phyloP scores from a whole-genome alignment of 495 filamentous ascomycete genomes.

The Bombardia bombarda region DNA sequence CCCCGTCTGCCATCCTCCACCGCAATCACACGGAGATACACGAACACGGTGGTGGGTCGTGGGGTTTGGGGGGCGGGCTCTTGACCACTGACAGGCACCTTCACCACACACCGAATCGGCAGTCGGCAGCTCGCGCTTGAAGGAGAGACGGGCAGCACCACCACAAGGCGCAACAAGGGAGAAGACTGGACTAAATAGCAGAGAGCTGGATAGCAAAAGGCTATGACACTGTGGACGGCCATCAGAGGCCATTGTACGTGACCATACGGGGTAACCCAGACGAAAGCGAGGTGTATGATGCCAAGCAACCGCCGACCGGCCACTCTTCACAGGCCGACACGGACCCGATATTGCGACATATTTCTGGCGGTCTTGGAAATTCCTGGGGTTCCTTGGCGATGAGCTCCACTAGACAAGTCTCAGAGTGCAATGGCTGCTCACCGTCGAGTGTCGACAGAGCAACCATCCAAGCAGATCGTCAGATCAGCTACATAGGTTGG shows the following conservation, averaged over 20 bases:
- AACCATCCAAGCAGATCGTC: no score
- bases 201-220: background rate
- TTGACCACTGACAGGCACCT: no score
- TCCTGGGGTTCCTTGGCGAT: slow-evolving; percentile 16
- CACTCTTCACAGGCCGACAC: slow-evolving; percentile 8
- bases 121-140: slow-evolving; percentile 5
- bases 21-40: no score
- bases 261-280: background rate
- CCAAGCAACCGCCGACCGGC: slow-evolving; percentile 3
- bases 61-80: slow-evolving; percentile 1
- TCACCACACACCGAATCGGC: slow-evolving; percentile 2
- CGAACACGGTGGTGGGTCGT: background rate
- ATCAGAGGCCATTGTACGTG: no score
- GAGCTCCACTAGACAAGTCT: slow-evolving; percentile 3
- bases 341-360: slow-evolving; percentile 17
- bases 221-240: no score
- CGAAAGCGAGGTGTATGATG: slow-evolving; percentile 1
- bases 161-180: background rate
- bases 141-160: background rate
- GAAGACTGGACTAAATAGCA: background rate
- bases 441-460: no score
- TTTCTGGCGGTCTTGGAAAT: slow-evolving; percentile 16
- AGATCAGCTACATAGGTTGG: no score
- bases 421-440: no score
- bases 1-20: no score